These are phyloP conservation scores for Pinus taeda DNA, from an alignment of 75 land plant genomes.

Conservation along the genomic window DNA sequence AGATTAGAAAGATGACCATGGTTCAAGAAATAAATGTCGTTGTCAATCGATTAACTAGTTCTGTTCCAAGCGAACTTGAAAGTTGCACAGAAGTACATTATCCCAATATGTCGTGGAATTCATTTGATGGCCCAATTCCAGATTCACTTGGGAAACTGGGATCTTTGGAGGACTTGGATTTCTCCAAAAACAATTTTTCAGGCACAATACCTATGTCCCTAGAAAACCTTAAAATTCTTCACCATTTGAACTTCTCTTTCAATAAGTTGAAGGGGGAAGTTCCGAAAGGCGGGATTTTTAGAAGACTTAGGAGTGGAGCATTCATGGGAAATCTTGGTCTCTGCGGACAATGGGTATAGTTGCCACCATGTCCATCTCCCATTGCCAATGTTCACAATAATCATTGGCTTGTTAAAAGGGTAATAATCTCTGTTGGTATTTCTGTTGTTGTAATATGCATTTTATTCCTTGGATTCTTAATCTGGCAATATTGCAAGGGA, in stretches of 20 bases:
- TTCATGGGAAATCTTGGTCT: conserved; percentile 19
- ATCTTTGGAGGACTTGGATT: conserved; percentile 18
- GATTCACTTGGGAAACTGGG: conserved; percentile 10
- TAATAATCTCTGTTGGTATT: not conserved
- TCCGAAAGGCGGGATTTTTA: conserved; percentile 26
- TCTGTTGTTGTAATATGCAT: not conserved
- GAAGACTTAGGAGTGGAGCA: conserved; percentile 1
- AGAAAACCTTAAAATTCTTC: conserved; percentile 17
- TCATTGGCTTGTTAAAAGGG: not conserved
- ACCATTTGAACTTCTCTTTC: conserved; percentile 25
- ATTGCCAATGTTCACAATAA: not conserved
- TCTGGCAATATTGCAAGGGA: not conserved
- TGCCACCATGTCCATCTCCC: conserved; percentile 1
- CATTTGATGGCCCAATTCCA: conserved; percentile 38
- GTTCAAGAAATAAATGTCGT: conserved; percentile 2
- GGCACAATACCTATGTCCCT: conserved; percentile 30
- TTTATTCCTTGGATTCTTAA: no score
- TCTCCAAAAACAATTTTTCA: conserved; percentile 30
- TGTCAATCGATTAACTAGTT: conserved; percentile 23
- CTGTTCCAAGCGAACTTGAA: conserved; percentile 21
- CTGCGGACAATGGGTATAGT: conserved; percentile 10
- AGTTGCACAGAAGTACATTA: conserved; percentile 17
- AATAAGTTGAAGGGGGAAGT: conserved; percentile 43
- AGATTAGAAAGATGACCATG: not conserved
- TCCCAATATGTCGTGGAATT: conserved; percentile 24